phyloP scores from a whole-genome alignment of 2,329 filamentous ascomycete species.

The Macrophomina phaseolina region DNA sequence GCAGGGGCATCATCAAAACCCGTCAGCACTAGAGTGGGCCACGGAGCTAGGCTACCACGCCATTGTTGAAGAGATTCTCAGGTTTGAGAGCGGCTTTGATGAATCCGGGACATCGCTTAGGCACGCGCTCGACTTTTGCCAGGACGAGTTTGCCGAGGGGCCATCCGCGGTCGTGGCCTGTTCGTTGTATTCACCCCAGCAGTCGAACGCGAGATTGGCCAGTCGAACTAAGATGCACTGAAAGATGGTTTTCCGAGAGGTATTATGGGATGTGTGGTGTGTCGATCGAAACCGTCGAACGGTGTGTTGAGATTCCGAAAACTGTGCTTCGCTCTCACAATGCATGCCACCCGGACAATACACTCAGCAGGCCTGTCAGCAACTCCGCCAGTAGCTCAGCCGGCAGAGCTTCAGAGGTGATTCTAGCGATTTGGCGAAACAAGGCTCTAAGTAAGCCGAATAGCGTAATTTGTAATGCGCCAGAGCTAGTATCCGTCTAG shows the following conservation, averaged over 20 bases:
- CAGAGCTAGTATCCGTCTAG: too few species aligned
- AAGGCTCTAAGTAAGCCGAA: too few species aligned
- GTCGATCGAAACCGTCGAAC: not conserved
- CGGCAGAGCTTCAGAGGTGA: too few species aligned
- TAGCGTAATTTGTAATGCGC: too few species aligned
- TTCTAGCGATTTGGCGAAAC: too few species aligned
- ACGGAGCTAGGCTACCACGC: not conserved
- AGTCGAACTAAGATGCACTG: not conserved
- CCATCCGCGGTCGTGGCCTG: not conserved
- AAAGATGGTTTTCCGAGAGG: not conserved
- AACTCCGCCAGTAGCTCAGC: too few species aligned
- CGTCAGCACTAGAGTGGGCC: not conserved
- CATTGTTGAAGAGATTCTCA: not conserved
- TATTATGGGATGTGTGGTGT: not conserved
- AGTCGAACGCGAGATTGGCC: not conserved
- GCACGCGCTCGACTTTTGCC: not conserved
- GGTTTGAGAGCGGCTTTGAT: not conserved
- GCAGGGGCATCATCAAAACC: not conserved
- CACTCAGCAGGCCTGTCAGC: not conserved
- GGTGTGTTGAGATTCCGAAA: not conserved
- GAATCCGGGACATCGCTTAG: not conserved
- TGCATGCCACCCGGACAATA: not conserved
- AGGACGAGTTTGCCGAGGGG: not conserved
- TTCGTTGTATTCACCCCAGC: not conserved
- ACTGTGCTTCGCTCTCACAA: not conserved